Evolutionary conservation across 352 stramenopile species (phyloP), one percentile per base, ranked within the genome.

Genomic region (Globisporangium echinulatum): DNA sequence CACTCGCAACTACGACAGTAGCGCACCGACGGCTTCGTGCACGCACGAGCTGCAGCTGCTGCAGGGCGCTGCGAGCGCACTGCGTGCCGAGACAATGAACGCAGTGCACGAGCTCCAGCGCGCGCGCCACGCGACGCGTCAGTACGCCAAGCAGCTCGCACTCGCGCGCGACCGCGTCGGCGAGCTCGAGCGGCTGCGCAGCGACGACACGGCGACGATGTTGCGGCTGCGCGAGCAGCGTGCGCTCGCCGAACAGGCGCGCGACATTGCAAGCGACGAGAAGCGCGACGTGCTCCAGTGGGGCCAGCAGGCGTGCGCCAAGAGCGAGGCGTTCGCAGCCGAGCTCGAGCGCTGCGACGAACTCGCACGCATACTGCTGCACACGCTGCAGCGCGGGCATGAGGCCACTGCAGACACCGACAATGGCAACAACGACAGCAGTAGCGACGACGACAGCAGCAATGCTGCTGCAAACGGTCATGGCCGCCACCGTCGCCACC

Each of bases 261-360:
- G 77, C 7, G 81, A 88, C n/a, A 87, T 90, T 36, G 60, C 68
- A n/a, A 64, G 47, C 5, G 66, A 79, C 13, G 81, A 90, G 57
- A 88, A 88, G 58, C 61, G 67, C 13, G 77, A 88, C 39, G 60
- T 88, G 10, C 60, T 90, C 19, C 67, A 78, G 50, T 88, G 81
- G 81, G 82, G 77, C 48, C 72, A 87, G 49, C 61, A 84, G 40
- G 71, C 71, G 13, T 87, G 77, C 50, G 69, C 73, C 52, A 79
- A 81, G 63, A 81, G 60, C 49, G 78, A 88, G 46, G 54, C 37
- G 36, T 55, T 85, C 25, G 68, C 79, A 37, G 39, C 49, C 15
- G 69, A 85, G 49, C 37, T 87, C 10, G 56, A 54, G 8, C 66
- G 66, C 17, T 82, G 71, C 39, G 63, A 64, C 0, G 47, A 60